Base-by-base conservation (phyloP, 2,329 filamentous ascomycete genomes). In the Akanthomyces uredinophilus region DNA sequence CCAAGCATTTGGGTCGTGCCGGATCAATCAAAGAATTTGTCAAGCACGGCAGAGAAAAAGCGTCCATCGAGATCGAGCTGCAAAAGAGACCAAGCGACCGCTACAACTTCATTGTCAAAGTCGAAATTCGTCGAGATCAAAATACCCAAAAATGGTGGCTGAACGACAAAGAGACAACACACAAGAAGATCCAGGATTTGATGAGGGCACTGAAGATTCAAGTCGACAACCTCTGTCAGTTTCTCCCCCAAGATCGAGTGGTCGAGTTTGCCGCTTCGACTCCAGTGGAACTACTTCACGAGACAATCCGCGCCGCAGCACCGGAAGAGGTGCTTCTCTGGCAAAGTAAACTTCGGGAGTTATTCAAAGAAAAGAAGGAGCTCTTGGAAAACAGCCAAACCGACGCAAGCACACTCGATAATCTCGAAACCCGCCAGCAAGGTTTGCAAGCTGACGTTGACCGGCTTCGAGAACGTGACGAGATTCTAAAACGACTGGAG, bases 221-320 rank as follows among this genome's bases (percentile, higher is more conserved):
- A 74, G 91, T 98, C 66, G 95, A 99, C 78, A 99, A 99, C 68
- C 81, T 99, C 2, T 99, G 95, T 73, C 95, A 99, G 72, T 99
- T 99, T 69, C 78, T 99, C 50, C 95, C 95, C 0, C 95, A 99
- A 74, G 95, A 99, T 72, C 90, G 93, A 67, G 95, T 99, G 1
- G 91, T 92, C 27, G 93, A 97, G 71, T 99, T 99, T 72, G 92
- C 95, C 5, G 89, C 85, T 5, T 84, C 96, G 67, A 90, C 86
- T 10, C 89, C 94, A 0, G 80, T 96, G 14, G 89, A 96, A 50
- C 83, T 97, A 22, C 81, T 99, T 1, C 83, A 87, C 63, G 91
- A 95, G 68, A 99, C 95, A 0, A 87, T 96, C 65, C 87, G 92
- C 70, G 95, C 95, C 39, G 93, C 92, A 7, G 95, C 93, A 0